phyloP scores from a whole-genome alignment of 106 monocot genomes.

The Agapanthus africanus region DNA sequence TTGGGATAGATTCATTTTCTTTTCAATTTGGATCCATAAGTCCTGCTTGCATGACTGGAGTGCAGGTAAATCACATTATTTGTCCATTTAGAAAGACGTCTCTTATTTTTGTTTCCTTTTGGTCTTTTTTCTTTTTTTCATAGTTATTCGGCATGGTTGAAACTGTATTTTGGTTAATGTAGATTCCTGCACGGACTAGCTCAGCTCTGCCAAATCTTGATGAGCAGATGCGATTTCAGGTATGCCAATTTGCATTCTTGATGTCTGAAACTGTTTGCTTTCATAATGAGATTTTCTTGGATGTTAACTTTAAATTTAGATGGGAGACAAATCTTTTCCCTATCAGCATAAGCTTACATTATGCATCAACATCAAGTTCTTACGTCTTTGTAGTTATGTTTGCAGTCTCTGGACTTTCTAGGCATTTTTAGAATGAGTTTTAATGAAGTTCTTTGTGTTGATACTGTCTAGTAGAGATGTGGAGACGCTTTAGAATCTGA shows the following conservation, averaged over 20 bases:
- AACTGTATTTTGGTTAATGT: slow-evolving; percentile 1
- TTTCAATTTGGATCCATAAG: slow-evolving; percentile 77
- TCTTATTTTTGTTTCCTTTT: not conserved
- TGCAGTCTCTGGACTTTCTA: too few species aligned
- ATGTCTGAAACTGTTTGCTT: too few species aligned
- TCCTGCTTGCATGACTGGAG: slow-evolving; percentile 52
- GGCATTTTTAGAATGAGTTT: not conserved
- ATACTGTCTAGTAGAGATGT: not conserved
- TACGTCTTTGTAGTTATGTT: too few species aligned
- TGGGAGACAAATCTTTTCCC: too few species aligned
- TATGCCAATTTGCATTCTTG: too few species aligned
- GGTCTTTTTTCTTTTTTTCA: too few species aligned
- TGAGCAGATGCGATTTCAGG: slow-evolving; percentile 67
- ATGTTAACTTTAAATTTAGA: not conserved
- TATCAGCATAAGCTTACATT: too few species aligned
- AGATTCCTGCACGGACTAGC: slow-evolving; percentile 53
- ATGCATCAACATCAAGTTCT: too few species aligned
- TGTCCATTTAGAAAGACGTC: not conserved
- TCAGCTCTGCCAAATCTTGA: slow-evolving; percentile 60
- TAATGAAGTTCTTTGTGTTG: not conserved
- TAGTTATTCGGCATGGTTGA: too few species aligned
- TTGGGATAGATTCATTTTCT: slow-evolving; percentile 27
- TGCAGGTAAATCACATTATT: slow-evolving; percentile 52
- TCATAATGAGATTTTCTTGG: not conserved
- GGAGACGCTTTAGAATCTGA: too few species aligned